A percentile compares a stretch with the other conserved stretches of the same genome.
These are phyloP conservation scores for Neurospora sp. DNA, from an alignment of 495 filamentous ascomycete genomes.

Conservation along the genomic window DNA sequence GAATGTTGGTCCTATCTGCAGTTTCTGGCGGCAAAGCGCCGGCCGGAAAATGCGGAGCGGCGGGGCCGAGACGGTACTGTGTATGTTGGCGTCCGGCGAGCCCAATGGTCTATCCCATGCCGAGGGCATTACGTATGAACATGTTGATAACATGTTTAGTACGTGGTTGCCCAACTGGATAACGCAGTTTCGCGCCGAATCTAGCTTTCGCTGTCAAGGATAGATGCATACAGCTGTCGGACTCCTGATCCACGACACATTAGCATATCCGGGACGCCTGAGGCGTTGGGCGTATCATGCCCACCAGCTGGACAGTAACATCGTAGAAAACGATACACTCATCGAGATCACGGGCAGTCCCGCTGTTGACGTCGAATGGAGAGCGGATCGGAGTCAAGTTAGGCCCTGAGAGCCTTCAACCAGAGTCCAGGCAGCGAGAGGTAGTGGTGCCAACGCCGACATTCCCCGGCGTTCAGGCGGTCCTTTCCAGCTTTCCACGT, in stretches of 20 bases:
- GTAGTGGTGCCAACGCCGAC: background rate
- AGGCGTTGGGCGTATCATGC: background rate
- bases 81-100: background rate
- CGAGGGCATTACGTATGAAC: background rate
- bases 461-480: background rate
- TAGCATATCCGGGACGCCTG: background rate
- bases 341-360: background rate
- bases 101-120: background rate
- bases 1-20: background rate
- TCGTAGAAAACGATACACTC: background rate
- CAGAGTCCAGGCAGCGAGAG: background rate
- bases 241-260: background rate
- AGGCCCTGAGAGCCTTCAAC: background rate
- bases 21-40: background rate
- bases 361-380: background rate
- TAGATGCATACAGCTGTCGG: background rate
- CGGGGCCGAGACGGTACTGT: background rate
- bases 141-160: background rate
- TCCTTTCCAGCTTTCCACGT: background rate
- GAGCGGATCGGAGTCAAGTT: background rate
- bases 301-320: background rate
- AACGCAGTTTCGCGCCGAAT: background rate
- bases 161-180: background rate
- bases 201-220: background rate
- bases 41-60: background rate